Conservation (phyloP, 371 early-diverging fungal species). For the Lichtheimia ramosa region DNA sequence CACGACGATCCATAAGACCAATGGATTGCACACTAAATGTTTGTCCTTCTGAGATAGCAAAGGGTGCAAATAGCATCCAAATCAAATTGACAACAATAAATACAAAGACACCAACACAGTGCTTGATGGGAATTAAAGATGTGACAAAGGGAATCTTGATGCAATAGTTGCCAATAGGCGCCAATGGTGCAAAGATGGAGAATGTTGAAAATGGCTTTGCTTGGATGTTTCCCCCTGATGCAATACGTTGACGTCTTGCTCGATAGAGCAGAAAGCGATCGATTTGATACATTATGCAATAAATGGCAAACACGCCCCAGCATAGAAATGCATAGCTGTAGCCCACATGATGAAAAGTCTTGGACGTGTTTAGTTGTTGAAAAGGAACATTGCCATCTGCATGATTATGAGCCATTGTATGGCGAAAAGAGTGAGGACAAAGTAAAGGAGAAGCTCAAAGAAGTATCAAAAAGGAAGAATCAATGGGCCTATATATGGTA, state of each 20-base stretch:
- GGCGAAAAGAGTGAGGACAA: too few species aligned
- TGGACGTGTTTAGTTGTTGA: conserved; percentile 3
- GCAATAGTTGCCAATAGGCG: conserved; percentile 14
- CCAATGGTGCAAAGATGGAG: conserved; percentile 5
- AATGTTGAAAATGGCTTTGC: conserved; percentile 4
- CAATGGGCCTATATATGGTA: too few species aligned
- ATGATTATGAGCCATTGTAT: not conserved
- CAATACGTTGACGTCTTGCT: conserved; percentile 18
- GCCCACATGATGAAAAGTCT: conserved; percentile 20
- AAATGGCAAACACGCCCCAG: conserved; percentile 42
- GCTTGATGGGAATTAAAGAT: conserved; percentile 38
- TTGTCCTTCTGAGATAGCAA: conserved; percentile 8
- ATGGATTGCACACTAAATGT: conserved; percentile 8
- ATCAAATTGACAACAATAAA: conserved; percentile 33
- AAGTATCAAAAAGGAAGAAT: too few species aligned
- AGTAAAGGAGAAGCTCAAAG: too few species aligned
- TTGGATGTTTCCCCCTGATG: not conserved
- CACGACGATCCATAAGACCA: conserved; percentile 42
- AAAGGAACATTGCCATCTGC: not conserved
- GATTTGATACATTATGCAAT: conserved; percentile 38
- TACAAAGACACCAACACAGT: conserved; percentile 31
- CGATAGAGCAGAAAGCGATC: conserved; percentile 27
- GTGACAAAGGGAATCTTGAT: conserved; percentile 42
- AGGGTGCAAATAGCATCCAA: conserved; percentile 34
- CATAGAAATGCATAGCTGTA: conserved; percentile 39